Base-by-base conservation (phyloP, 1,284 basidiomycete genomes). In the Ceratobasidium sp. region DNA sequence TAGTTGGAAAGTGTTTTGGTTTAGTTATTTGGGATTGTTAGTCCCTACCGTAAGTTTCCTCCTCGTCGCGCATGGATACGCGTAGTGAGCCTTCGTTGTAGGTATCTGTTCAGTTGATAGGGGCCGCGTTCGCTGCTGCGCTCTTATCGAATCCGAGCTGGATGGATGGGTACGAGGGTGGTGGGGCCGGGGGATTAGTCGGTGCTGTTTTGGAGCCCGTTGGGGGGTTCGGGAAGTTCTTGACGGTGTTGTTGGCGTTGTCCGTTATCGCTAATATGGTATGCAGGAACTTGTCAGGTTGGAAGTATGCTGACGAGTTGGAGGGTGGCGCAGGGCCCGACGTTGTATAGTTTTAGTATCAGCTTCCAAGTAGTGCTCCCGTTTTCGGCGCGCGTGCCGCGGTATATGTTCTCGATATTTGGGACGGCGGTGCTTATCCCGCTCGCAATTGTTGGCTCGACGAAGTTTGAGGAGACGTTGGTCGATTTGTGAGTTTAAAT, bases 401-500 rank as follows among this genome's bases (percentile, higher is more conserved):
- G 97, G 80, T 97, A 96, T 81, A 85, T 95, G 57, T 94, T 97
- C 81, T 94, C 96, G 0, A 80, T 97, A 22, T 81, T 96, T 53
- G 91, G 91, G 0, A 93, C 91, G 0, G 94, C 91, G 0, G 90
- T 98, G 45, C 54, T 89, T 54, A 88, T 92, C 17, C 89, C 91
- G 0, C 75, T 93, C 15, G 83, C 91, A 9, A 91, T 93, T 63
- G 88, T 89, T 14, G 92, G 91, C 7, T 85, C 90, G 4, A 89
- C 90, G 79, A 85, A 81, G 74, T 93, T 93, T 81, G 92, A 92
- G 79, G 81, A 84, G 31, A 83, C 92, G 0, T 86, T 93, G 50
- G 85, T 85, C 51, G 86, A 93, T 81, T 92, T 93, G 73, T 74
- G 47, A 54, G 73, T 53, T 22, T 9, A 56, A 14, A 50, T 47